phyloP scores from a whole-genome alignment of 2,329 filamentous ascomycete genomes.

The Cryphonectria carpinicola region DNA sequence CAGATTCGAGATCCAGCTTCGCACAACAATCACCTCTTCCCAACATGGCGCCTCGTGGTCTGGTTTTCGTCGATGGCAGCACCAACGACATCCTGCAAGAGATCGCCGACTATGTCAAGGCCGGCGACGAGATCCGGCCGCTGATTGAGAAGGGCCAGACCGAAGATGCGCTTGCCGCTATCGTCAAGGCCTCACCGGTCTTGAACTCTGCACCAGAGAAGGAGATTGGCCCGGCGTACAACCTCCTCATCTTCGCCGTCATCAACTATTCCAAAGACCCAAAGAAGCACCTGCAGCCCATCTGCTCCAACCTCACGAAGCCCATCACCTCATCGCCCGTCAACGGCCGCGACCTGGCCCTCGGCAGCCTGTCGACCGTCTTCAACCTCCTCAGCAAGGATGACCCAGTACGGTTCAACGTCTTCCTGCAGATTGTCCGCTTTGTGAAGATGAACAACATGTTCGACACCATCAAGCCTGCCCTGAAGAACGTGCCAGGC shows the following conservation, averaged over 20 bases:
- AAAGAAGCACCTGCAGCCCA: conserved; percentile 81
- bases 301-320: conserved; percentile 88
- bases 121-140: conserved; percentile 76
- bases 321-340: conserved; percentile 84
- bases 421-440: conserved; percentile 85
- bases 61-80: conserved; percentile 83
- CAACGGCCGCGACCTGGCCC: conserved; percentile 82
- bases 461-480: conserved; percentile 82
- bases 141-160: conserved; percentile 75
- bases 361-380: conserved; percentile 89
- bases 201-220: conserved; percentile 91
- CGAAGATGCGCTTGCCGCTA: conserved; percentile 86
- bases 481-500: conserved; percentile 78
- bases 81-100: conserved; percentile 93
- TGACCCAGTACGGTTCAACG: conserved; percentile 83
- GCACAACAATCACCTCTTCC: conserved; percentile 19
- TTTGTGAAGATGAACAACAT: conserved; percentile 76
- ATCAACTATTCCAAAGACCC: conserved; percentile 78
- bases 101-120: conserved; percentile 91
- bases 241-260: conserved; percentile 92
- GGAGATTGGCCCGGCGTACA: conserved; percentile 95
- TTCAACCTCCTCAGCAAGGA: conserved; percentile 88
- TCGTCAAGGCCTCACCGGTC: conserved; percentile 76
- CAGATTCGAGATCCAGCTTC: conserved; percentile 13
- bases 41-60: conserved; percentile 57